These are phyloP conservation scores for Leccinum olivaceopallidum DNA, from an alignment of 768 basidiomycete genomes.

Conservation along the genomic window DNA sequence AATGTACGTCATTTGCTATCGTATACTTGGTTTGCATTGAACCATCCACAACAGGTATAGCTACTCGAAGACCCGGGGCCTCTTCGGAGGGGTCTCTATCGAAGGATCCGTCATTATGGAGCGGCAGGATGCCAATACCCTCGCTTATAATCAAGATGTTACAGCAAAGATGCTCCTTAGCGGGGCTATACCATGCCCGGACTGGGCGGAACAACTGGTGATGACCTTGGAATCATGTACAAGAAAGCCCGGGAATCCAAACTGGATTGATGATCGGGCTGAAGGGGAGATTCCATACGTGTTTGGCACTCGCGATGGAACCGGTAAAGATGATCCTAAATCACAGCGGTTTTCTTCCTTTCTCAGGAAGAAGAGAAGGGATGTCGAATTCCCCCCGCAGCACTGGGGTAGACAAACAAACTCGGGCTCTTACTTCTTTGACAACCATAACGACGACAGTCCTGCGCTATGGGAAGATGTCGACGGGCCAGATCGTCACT, in stretches of 20 bases:
- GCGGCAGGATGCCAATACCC: conserved; percentile 87
- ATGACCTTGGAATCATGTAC: conserved; percentile 73
- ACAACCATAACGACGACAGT: conserved; percentile 20
- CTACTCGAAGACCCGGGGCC: conserved; percentile 88
- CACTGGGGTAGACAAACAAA: conserved; percentile 57
- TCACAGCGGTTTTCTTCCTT: conserved; percentile 33
- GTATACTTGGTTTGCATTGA: neutral
- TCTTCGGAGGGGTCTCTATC: conserved; percentile 89
- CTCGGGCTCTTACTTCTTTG: conserved; percentile 57
- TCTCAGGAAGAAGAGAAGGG: conserved; percentile 47
- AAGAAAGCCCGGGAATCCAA: conserved; percentile 62
- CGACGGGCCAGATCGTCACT: conserved; percentile 16
- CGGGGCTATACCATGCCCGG: conserved; percentile 70
- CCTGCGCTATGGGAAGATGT: conserved; percentile 33
- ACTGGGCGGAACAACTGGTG: conserved; percentile 78
- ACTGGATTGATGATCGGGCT: conserved; percentile 63
- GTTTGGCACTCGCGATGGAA: conserved; percentile 38
- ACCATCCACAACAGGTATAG: conserved; percentile 59
- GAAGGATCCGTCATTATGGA: conserved; percentile 93
- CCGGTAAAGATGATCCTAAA: conserved; percentile 35
- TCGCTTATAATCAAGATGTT: conserved; percentile 76
- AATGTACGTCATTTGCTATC: conserved; percentile 55
- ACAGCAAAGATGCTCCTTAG: conserved; percentile 79
- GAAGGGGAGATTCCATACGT: conserved; percentile 48
- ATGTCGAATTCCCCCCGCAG: conserved; percentile 56